Conservation (phyloP, 1,139 yeast genomes). For the Yamadazyma triangularis region DNA sequence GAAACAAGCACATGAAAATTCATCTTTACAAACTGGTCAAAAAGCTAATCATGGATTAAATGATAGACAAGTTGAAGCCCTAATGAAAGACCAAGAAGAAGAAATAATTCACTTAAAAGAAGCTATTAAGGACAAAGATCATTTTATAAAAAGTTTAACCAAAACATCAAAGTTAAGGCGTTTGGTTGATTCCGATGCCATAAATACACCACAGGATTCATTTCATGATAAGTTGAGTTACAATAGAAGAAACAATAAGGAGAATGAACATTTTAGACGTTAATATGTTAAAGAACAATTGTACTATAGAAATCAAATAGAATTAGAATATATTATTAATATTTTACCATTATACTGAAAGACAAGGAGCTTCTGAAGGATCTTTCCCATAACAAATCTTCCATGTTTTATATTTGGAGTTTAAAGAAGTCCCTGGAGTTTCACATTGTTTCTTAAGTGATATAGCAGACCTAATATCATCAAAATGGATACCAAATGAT, state of each 20-base stretch:
- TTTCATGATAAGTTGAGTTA: too few relatives aligned
- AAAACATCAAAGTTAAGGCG: conserved; percentile 53
- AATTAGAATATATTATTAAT: too few relatives aligned
- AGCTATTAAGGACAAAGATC: conserved; percentile 63
- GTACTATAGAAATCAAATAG: too few relatives aligned
- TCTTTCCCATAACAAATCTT: conserved; percentile 64
- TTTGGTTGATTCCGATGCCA: conserved; percentile 33
- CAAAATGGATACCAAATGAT: conserved; percentile 59
- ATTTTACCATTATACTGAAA: conserved; percentile 1
- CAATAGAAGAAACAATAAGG: too few relatives aligned
- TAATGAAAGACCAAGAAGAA: conserved; percentile 58
- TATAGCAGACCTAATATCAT: conserved; percentile 61
- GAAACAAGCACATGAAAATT: conserved; percentile 22
- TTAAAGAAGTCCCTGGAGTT: conserved; percentile 29
- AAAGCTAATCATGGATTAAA: conserved; percentile 8
- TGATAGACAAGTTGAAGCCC: conserved; percentile 11
- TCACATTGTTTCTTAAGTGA: conserved; percentile 50
- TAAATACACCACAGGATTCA: conserved; percentile 12
- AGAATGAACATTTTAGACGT: too few relatives aligned
- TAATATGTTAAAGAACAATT: too few relatives aligned
- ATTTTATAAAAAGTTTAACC: conserved; percentile 69
- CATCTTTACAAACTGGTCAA: conserved; percentile 2
- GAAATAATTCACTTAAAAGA: conserved; percentile 66
- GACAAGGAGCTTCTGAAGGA: conserved; percentile 50
- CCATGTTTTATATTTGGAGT: conserved; percentile 57